A percentile compares a stretch with the other conserved stretches of the same genome.
Conservation (phyloP, 176 grass and related monocot species). For the Aegilops speltoides region DNA sequence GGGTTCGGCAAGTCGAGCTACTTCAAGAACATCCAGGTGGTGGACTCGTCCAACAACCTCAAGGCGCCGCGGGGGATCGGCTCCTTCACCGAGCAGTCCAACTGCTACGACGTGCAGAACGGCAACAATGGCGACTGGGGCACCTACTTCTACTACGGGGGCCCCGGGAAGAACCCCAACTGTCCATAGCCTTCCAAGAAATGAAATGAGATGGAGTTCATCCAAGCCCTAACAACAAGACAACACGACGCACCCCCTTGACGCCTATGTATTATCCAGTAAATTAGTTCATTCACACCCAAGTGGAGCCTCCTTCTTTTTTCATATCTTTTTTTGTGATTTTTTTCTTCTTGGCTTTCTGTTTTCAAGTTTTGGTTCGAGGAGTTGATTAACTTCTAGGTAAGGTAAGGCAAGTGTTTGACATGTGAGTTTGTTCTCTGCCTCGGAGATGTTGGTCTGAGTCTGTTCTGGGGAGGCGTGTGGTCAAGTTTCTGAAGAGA, state of each 20-base stretch:
- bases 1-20: slow-evolving; percentile 84
- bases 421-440: slow-evolving; percentile 67
- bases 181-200: slow-evolving; percentile 59
- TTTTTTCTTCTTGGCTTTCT: slow-evolving; percentile 11
- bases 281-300: slow-evolving; percentile 35
- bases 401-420: slow-evolving; percentile 45
- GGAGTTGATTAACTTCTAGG: slow-evolving; percentile 42
- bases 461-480: slow-evolving; percentile 32
- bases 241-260: neutral
- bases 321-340: neutral
- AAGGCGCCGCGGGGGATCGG: slow-evolving; percentile 60
- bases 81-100: slow-evolving; percentile 83
- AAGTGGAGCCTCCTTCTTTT: neutral
- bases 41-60: slow-evolving; percentile 78
- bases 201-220: neutral
- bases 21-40: slow-evolving; percentile 89
- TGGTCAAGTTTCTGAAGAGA: slow-evolving; percentile 91
- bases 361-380: neutral
- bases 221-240: slow-evolving; percentile 21
- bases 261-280: slow-evolving; percentile 53
- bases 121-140: slow-evolving; percentile 96
- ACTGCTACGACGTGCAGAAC: slow-evolving; percentile 84
- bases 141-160: slow-evolving; percentile 79
- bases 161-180: slow-evolving; percentile 72
- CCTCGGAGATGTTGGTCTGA: slow-evolving; percentile 54